A percentile compares a stretch with the other conserved stretches of the same genome.
Conservation (phyloP, 768 basidiomycete genomes). For the Suillus tomentosus region DNA sequence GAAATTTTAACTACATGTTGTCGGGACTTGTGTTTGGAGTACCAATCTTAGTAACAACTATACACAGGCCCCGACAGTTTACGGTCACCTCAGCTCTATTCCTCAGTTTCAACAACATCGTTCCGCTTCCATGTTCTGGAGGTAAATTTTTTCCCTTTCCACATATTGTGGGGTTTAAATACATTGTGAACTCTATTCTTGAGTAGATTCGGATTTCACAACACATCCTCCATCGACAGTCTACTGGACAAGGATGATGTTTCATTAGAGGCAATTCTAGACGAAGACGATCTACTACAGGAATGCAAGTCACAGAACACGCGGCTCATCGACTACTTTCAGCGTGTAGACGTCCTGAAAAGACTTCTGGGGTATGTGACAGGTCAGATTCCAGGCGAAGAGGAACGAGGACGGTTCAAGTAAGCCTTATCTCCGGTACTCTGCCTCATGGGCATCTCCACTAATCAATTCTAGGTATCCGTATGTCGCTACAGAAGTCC, state of each 20-base stretch:
- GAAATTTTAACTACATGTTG: constrained; percentile 8
- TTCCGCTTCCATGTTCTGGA: constrained; percentile 47
- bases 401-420: constrained; percentile 81
- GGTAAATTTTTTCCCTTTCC: constrained; percentile 32
- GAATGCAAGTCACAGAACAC: constrained; percentile 97
- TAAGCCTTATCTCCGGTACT: constrained; percentile 30
- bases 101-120: constrained; percentile 10
- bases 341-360: constrained; percentile 77
- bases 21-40: constrained; percentile 9
- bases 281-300: constrained; percentile 91
- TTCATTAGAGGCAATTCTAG: constrained; percentile 86
- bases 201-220: constrained; percentile 86
- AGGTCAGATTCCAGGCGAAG: constrained; percentile 81
- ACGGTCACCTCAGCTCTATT: constrained; percentile 3
- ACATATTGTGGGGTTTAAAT: constrained; percentile 5
- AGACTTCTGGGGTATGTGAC: constrained; percentile 83
- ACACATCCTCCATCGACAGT: constrained; percentile 86
- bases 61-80: constrained; percentile 11
- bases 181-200: constrained; percentile 11
- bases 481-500: constrained; percentile 89
- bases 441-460: constrained; percentile 10
- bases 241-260: constrained; percentile 90
- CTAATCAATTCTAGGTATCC: constrained; percentile 65
- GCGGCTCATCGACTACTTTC: constrained; percentile 85
- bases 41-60: constrained; percentile 29